These are phyloP conservation scores for Termitomyces sp. DNA, from an alignment of 768 basidiomycete species.

Conservation along the genomic window DNA sequence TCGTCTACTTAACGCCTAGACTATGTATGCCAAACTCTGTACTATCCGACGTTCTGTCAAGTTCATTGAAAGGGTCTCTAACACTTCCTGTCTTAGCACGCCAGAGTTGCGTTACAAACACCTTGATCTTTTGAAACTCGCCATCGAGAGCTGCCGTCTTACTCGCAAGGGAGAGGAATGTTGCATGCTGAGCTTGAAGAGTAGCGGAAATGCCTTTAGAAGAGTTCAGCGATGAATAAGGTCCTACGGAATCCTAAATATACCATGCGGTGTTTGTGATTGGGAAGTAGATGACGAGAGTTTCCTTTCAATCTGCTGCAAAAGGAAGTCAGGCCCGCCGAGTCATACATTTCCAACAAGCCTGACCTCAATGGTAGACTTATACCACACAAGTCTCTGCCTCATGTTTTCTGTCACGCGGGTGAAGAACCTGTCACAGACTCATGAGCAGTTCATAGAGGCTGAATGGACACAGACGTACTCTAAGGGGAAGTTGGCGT, in stretches of 20 bases:
- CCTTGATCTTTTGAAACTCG: constrained; percentile 73
- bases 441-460: constrained; percentile 3
- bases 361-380: constrained; percentile 69
- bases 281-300: constrained; percentile 61
- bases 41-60: constrained; percentile 25
- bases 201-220: constrained; percentile 58
- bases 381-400: constrained; percentile 72
- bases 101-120: constrained; percentile 73
- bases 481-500: constrained; percentile 81
- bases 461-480: constrained; percentile 24
- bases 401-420: constrained; percentile 69
- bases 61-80: constrained; percentile 71
- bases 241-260: constrained; percentile 1
- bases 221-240: neutral
- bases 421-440: constrained; percentile 53
- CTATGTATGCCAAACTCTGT: constrained; percentile 37
- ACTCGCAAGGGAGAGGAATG: constrained; percentile 70
- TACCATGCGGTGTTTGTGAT: constrained; percentile 75
- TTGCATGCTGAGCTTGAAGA: constrained; percentile 73
- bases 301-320: constrained; percentile 79
- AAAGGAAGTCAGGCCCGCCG: neutral
- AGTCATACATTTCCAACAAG: neutral
- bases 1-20: constrained; percentile 30
- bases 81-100: constrained; percentile 75
- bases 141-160: constrained; percentile 70